Evolutionary conservation across 306 rosid genomes (phyloP), one percentile per base, ranked within the genome.

Genomic region (Lotus japonicus): DNA sequence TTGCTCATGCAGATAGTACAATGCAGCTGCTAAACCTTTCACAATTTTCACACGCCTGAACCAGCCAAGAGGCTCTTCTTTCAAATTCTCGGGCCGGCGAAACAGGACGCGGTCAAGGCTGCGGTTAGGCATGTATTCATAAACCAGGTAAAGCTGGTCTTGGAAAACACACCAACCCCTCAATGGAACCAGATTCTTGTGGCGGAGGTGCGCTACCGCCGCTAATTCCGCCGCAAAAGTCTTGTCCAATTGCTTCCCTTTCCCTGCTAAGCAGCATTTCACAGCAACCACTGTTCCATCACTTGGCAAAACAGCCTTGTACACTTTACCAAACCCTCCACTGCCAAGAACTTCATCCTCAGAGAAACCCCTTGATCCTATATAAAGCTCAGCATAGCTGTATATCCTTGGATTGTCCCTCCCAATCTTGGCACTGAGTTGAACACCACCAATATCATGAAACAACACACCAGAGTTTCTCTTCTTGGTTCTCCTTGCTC

Each of bases 141-240:
- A 90, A 7, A 88, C 97, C 61, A 90, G 73, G 50, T 84, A 59
- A 58, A 90, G 21, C 15, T 79, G 88, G 11, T 90, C 82, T 53
- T 90, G 95, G 66, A 79, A 81, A 65, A 86, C 86, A 74, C 97
- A 85, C 97, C 97, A 90, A 0, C 97, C 97, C 54, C 95, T 82
- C 10, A 90, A 66, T 72, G 87, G 74, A 33, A 90, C 97, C 73
- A 90, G 97, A 53, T 90, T 90, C 74, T 85, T 79, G 55, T 90
- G 97, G 15, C 97, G 90, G 19, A 90, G 90, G 60, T 86, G 90
- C 5, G 90, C 90, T 53, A 90, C 97, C 1, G 97, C 92, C 11
- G 84, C 82, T 36, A 90, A 71, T 50, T 90, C 97, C 6, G 97
- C 97, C 7, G 76, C 81, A 42, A 90, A 88, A 36, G 90, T 80